Evolutionary conservation across 306 rosid genomes (phyloP), one percentile per base, ranked within the genome.

Genomic region (Carpinus fangiana): DNA sequence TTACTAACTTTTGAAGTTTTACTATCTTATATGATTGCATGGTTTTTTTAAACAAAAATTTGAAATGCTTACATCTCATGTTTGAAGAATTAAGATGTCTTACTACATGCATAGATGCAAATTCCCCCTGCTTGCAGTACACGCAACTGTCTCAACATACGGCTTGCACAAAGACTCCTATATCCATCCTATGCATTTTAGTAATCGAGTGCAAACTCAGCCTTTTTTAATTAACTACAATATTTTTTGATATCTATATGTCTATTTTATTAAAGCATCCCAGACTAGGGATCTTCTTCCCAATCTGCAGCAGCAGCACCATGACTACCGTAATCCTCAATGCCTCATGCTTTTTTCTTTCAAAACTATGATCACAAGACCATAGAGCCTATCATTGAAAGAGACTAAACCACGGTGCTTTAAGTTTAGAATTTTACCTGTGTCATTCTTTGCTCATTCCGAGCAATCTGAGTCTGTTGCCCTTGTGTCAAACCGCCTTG

Each of bases 401-500:
- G 16, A 13, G 68, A 66, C 50, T 54, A 77, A n/a, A 31, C 17
- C 59, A 51, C 3, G 17, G 3, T 60, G 51, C 20, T 70, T 21
- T 11, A 48, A 18, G 47, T 36, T 4, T 67, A 64, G 79, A 73
- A 77, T 36, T 77, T 75, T 85, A 95, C 98, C 97, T 95, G 91
- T 62, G 84, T 18, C 16, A 90, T 95, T 85, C 98, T 91, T 80
- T 95, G 98, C 83, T 95, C 98, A 83, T 92, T 95, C 82, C 98
- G 86, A 41, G 98, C 98, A 79, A 95, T 95, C 84, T 95, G 98
- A 78, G 90, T 90, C 83, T 91, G 98, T 84, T 95, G 98, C 70
- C 98, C 98, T 80, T 95, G 98, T 47, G 98, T 90, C 87, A 95
- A 84, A 12, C 98, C 98, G 75, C 98, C 98, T 86, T 95, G 98